A percentile compares a stretch with the other conserved stretches of the same genome.
Evolutionary conservation across 202 grass and related monocot species (phyloP).

Genomic region (Bolboschoenoplectus hybrid): DNA sequence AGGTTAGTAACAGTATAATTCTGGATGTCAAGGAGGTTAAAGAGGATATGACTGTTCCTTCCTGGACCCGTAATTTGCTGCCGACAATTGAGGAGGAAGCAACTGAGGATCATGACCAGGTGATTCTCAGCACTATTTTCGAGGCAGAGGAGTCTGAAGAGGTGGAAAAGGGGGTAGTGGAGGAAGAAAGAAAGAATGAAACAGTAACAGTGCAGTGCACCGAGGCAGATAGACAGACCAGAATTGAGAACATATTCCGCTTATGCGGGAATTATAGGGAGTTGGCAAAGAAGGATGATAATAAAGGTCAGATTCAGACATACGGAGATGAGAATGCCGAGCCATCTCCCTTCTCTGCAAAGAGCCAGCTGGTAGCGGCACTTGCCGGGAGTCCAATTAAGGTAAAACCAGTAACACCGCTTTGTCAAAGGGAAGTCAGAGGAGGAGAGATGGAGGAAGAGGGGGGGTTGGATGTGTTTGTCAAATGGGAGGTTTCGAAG

Average conservation of each 20-base stretch:
- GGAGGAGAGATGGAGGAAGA: constrained; percentile 33
- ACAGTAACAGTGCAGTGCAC: constrained; percentile 37
- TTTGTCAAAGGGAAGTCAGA: background rate
- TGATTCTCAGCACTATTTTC: constrained; percentile 71
- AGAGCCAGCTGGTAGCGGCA: constrained; percentile 33
- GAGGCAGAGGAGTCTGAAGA: constrained; percentile 66
- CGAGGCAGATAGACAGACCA: constrained; percentile 52
- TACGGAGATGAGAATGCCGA: constrained; percentile 58
- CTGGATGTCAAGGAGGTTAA: constrained; percentile 74
- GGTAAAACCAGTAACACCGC: background rate
- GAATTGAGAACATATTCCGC: constrained; percentile 85
- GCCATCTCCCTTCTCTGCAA: constrained; percentile 21
- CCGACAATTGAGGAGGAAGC: constrained; percentile 51
- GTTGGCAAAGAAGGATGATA: constrained; percentile 45
- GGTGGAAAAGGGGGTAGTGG: constrained; percentile 79
- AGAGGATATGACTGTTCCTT: constrained; percentile 51
- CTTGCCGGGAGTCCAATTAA: constrained; percentile 38
- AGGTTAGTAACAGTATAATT: constrained; percentile 37
- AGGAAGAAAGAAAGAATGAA: constrained; percentile 48
- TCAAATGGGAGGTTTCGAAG: constrained; percentile 80
- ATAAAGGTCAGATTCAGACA: constrained; percentile 41
- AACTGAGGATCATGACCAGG: constrained; percentile 60
- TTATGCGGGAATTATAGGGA: constrained; percentile 84
- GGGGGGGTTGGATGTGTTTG: constrained; percentile 68
- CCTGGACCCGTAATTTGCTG: constrained; percentile 38